These are phyloP conservation scores for Pharnaceum exiguum DNA, from an alignment of 148 eudicot genomes.

Conservation along the genomic window DNA sequence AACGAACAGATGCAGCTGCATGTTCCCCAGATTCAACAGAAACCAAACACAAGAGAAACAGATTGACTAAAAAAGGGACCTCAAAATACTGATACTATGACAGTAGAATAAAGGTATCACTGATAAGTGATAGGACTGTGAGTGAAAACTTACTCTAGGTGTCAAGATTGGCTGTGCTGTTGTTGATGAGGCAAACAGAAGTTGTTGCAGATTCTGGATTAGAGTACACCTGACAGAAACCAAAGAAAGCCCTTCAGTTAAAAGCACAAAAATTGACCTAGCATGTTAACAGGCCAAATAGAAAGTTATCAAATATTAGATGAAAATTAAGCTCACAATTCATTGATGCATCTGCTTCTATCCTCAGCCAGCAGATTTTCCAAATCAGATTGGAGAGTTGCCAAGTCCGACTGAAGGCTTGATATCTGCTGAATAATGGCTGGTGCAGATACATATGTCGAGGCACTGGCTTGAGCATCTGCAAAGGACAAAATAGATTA, in stretches of 20 bases:
- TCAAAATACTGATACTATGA: too few species aligned
- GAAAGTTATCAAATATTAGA: background rate
- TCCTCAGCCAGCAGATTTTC: slow-evolving; percentile 89
- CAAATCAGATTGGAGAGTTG: slow-evolving; percentile 79
- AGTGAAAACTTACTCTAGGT: slow-evolving; percentile 55
- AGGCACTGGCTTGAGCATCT: slow-evolving; percentile 84
- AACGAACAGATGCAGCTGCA: too few species aligned
- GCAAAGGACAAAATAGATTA: slow-evolving; percentile 16
- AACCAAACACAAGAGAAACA: too few species aligned
- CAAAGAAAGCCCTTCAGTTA: background rate
- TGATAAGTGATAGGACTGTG: too few species aligned
- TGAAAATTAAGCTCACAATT: slow-evolving; percentile 58
- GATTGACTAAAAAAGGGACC: too few species aligned
- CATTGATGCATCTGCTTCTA: slow-evolving; percentile 90
- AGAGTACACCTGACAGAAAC: slow-evolving; percentile 63
- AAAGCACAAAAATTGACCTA: background rate
- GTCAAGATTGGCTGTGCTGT: slow-evolving; percentile 95
- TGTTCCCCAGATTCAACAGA: too few species aligned
- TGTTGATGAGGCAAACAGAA: slow-evolving; percentile 91
- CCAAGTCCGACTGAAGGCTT: slow-evolving; percentile 80
- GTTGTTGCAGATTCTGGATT: slow-evolving; percentile 88
- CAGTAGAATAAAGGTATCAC: too few species aligned
- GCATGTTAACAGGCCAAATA: background rate
- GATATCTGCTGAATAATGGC: slow-evolving; percentile 93
- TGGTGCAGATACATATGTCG: slow-evolving; percentile 90